Conservation (phyloP, 495 filamentous ascomycete genomes). For the Aspergillus heteromorphus region DNA sequence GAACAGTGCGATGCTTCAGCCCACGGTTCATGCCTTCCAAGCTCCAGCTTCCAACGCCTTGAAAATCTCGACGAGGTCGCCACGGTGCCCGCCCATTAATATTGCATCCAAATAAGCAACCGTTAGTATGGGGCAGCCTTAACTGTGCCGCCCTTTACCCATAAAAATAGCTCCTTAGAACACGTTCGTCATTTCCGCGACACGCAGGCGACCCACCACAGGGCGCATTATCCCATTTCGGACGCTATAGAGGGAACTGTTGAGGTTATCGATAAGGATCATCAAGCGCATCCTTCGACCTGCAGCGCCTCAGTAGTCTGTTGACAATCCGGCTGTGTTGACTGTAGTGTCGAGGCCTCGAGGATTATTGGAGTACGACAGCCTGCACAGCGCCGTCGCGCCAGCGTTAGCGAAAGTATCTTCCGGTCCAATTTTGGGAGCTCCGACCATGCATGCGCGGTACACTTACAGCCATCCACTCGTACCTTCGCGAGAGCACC, state of each 20-base stretch:
- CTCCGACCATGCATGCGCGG: not conserved
- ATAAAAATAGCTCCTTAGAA: not conserved
- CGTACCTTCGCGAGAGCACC: not conserved
- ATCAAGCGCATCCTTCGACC: not conserved
- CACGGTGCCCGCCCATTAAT: no score
- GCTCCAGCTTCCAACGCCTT: no score
- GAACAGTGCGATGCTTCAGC: no score
- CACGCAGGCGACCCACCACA: not conserved
- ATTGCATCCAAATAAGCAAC: no score
- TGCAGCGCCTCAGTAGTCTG: not conserved
- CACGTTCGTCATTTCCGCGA: conserved; percentile 1
- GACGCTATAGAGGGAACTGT: not conserved
- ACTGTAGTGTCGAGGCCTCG: no score
- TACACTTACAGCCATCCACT: not conserved
- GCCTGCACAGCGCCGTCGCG: not conserved
- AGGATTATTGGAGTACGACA: no score
- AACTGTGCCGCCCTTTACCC: not conserved
- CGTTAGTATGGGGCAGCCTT: not conserved
- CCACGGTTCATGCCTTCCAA: no score
- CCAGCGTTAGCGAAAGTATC: not conserved
- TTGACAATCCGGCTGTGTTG: not conserved
- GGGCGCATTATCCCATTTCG: not conserved
- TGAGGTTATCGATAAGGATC: not conserved
- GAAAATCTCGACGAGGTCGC: no score
- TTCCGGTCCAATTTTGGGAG: not conserved